Evolutionary conservation across 176 grass and related monocot species (phyloP).

Genomic region (Zizania latifolia): DNA sequence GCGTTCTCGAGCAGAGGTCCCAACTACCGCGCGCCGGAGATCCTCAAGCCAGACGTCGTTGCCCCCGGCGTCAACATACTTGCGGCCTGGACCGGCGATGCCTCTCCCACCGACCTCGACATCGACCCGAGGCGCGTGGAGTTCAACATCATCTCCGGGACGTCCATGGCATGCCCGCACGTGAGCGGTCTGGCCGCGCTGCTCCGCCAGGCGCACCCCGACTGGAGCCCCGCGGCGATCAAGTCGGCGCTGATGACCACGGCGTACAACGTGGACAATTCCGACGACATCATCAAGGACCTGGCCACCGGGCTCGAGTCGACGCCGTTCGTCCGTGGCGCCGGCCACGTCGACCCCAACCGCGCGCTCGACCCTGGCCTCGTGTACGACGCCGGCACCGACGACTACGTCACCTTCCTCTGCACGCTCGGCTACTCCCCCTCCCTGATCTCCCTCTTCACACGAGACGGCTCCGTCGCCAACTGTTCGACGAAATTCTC

Average conservation of each 20-base stretch:
- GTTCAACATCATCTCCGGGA: constrained; percentile 91
- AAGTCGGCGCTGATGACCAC: constrained; percentile 89
- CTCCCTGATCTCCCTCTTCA: constrained; percentile 61
- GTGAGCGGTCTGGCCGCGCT: constrained; percentile 78
- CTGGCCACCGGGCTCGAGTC: constrained; percentile 51
- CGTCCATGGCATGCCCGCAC: constrained; percentile 87
- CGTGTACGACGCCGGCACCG: constrained; percentile 53
- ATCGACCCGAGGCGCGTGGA: constrained; percentile 63
- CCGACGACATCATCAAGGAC: constrained; percentile 57
- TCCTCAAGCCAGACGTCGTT: constrained; percentile 85
- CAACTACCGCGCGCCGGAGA: constrained; percentile 59
- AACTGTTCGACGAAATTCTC: constrained; percentile 56
- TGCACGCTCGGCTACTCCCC: constrained; percentile 62
- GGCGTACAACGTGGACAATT: constrained; percentile 72
- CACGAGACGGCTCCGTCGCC: constrained; percentile 28
- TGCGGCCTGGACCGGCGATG: constrained; percentile 69
- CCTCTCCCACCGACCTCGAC: constrained; percentile 60
- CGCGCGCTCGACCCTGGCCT: constrained; percentile 66
- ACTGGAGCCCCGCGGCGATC: constrained; percentile 72
- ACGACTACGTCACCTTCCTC: constrained; percentile 76
- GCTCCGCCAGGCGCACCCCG: constrained; percentile 51
- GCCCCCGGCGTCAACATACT: constrained; percentile 81
- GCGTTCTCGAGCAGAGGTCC: constrained; percentile 78
- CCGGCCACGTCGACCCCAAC: constrained; percentile 79
- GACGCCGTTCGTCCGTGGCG: constrained; percentile 78